phyloP scores from a whole-genome alignment of 208 protist genomes.

The Herpetomonas muscarum region DNA sequence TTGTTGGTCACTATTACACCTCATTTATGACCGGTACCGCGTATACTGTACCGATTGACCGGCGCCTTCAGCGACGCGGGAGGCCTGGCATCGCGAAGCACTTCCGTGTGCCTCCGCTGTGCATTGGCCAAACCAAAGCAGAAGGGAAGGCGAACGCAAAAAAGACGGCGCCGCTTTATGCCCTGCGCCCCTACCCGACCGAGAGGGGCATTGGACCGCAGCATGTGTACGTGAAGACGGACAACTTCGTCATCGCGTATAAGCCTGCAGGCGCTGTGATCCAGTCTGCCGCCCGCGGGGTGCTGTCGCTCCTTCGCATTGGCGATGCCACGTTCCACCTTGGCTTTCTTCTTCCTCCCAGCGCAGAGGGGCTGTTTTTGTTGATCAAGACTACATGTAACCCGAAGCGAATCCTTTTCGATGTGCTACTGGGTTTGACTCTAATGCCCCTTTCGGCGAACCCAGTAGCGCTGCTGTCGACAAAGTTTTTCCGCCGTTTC shows the following conservation, averaged over 20 bases:
- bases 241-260: slow-evolving; percentile 19
- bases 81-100: not conserved
- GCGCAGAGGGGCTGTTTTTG: slow-evolving; percentile 23
- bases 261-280: slow-evolving; percentile 21
- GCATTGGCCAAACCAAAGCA: slow-evolving; percentile 1
- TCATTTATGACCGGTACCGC: not conserved
- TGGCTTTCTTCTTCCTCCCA: slow-evolving; percentile 19
- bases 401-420: slow-evolving; percentile 3
- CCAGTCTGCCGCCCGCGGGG: slow-evolving; percentile 18
- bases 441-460: slow-evolving; percentile 13
- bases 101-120: slow-evolving; percentile 3
- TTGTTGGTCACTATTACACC: slow-evolving; percentile 7
- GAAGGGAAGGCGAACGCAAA: too few species aligned
- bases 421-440: slow-evolving; percentile 27
- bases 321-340: slow-evolving; percentile 10
- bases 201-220: not conserved
- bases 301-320: slow-evolving; percentile 6
- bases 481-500: slow-evolving; percentile 38
- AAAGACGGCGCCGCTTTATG: not conserved
- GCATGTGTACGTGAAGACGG: slow-evolving; percentile 9
- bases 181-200: slow-evolving; percentile 1
- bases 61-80: not conserved
- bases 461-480: slow-evolving; percentile 38
- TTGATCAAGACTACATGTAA: not conserved
- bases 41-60: not conserved